Evolutionary conservation across 257 asterid genomes (phyloP).

Genomic region (Solanum rostratum): DNA sequence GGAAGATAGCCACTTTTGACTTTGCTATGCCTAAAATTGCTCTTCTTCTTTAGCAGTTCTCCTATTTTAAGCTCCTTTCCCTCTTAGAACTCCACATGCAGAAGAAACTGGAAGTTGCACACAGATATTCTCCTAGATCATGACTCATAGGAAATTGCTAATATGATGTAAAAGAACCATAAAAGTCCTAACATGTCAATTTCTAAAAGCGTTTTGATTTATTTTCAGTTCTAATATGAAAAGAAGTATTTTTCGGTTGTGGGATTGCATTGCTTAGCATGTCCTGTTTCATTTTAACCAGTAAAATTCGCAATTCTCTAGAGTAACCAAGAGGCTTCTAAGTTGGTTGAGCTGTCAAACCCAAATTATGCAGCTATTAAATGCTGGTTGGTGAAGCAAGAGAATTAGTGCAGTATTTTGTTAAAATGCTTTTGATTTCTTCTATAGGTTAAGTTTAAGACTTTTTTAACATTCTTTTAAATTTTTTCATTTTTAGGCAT

Average conservation of each 20-base stretch:
- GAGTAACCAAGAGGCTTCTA: not conserved
- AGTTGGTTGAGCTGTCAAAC: not conserved
- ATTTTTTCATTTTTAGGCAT: not conserved
- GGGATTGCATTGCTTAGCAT: not conserved
- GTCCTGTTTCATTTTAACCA: not conserved
- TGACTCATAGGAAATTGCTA: not conserved
- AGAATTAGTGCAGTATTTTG: not conserved
- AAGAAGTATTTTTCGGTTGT: not conserved
- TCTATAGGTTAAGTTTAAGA: not conserved
- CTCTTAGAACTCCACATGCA: not conserved
- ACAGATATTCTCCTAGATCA: not conserved
- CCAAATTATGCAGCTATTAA: not conserved
- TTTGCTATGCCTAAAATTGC: not conserved
- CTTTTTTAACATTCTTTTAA: not conserved
- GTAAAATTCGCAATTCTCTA: not conserved
- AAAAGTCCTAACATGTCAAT: not conserved
- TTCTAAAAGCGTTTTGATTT: not conserved
- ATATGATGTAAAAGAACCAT: not conserved
- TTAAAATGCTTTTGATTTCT: not conserved
- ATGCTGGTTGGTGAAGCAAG: not conserved
- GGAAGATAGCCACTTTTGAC: not conserved
- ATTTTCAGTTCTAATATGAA: not conserved
- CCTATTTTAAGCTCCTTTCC: not conserved
- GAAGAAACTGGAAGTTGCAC: not conserved
- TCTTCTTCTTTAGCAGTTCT: not conserved